phyloP scores from a whole-genome alignment of 1,284 basidiomycete species.

The Sphaerobolus stellatus region DNA sequence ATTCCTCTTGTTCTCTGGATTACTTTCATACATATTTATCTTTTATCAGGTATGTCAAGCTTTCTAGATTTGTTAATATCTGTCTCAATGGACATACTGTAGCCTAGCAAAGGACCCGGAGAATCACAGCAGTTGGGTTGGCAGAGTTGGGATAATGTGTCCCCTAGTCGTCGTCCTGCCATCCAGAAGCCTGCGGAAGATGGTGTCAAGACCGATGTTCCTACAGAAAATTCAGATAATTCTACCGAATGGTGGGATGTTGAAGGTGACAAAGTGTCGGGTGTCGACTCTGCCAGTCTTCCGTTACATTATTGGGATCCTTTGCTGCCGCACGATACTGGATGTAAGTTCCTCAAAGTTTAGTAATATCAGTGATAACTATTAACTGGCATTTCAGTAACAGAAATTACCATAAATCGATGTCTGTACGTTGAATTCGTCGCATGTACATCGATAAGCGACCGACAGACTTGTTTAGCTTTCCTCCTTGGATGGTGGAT shows the following conservation, averaged over 20 bases:
- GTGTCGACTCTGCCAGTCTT: slow-evolving; percentile 59
- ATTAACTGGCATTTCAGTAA: slow-evolving; percentile 17
- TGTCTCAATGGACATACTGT: neutral
- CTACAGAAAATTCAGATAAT: slow-evolving; percentile 17
- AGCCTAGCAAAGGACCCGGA: slow-evolving; percentile 67
- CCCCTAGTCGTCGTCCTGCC: slow-evolving; percentile 20
- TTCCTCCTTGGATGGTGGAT: slow-evolving; percentile 57
- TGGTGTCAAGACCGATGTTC: slow-evolving; percentile 12
- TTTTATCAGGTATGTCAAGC: slow-evolving; percentile 53
- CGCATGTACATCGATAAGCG: too few species aligned
- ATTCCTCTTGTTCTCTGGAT: slow-evolving; percentile 62
- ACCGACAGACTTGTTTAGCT: slow-evolving; percentile 47
- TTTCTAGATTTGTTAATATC: neutral
- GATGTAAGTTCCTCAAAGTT: slow-evolving; percentile 51
- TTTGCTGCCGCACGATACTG: slow-evolving; percentile 77
- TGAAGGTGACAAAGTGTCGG: slow-evolving; percentile 37
- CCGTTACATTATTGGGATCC: slow-evolving; percentile 84
- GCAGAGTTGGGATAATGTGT: slow-evolving; percentile 83
- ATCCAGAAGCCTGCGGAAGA: slow-evolving; percentile 17
- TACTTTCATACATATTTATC: slow-evolving; percentile 73
- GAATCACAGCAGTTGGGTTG: slow-evolving; percentile 75
- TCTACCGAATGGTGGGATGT: slow-evolving; percentile 70
- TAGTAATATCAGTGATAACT: neutral
- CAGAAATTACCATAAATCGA: slow-evolving; percentile 8
- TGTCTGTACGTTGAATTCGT: slow-evolving; percentile 10